Evolutionary conservation across 2,329 filamentous ascomycete species (phyloP).

Genomic region (Cladophialophora chaetospira): DNA sequence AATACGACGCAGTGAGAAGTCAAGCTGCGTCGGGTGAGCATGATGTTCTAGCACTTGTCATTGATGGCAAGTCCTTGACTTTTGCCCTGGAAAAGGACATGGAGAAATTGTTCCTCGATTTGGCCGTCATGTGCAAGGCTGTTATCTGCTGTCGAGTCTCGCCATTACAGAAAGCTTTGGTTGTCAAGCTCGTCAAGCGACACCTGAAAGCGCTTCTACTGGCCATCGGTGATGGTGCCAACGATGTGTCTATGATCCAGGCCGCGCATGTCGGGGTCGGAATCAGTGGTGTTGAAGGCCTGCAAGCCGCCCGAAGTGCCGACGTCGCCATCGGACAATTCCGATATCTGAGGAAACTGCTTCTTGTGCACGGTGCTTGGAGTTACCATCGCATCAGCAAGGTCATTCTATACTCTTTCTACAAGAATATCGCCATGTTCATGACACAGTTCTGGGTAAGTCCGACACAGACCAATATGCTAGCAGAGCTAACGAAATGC

Average conservation of each 20-base stretch:
- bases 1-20: slow-evolving; percentile 83
- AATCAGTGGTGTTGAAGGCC: slow-evolving; percentile 94
- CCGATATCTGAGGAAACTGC: slow-evolving; percentile 86
- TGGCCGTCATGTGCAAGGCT: slow-evolving; percentile 96
- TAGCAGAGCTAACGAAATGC: slow-evolving; percentile 17
- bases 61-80: slow-evolving; percentile 93
- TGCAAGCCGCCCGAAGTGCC: slow-evolving; percentile 92
- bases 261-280: slow-evolving; percentile 96
- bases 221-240: slow-evolving; percentile 95
- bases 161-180: slow-evolving; percentile 91
- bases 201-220: slow-evolving; percentile 89
- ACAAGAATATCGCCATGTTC: slow-evolving; percentile 98
- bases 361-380: slow-evolving; percentile 95
- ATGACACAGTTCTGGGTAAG: slow-evolving; percentile 99
- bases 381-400: slow-evolving; percentile 97
- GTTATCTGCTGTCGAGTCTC: slow-evolving; percentile 94
- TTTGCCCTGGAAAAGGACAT: slow-evolving; percentile 90
- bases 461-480: slow-evolving; percentile 27
- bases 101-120: slow-evolving; percentile 88
- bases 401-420: slow-evolving; percentile 97
- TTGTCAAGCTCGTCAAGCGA: slow-evolving; percentile 97
- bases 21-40: slow-evolving; percentile 67
- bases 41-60: slow-evolving; percentile 86
- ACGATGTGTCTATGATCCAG: slow-evolving; percentile 99
- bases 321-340: slow-evolving; percentile 97